Base-by-base conservation (phyloP, 495 filamentous ascomycete genomes). In the Penicillium ochrochloron region DNA sequence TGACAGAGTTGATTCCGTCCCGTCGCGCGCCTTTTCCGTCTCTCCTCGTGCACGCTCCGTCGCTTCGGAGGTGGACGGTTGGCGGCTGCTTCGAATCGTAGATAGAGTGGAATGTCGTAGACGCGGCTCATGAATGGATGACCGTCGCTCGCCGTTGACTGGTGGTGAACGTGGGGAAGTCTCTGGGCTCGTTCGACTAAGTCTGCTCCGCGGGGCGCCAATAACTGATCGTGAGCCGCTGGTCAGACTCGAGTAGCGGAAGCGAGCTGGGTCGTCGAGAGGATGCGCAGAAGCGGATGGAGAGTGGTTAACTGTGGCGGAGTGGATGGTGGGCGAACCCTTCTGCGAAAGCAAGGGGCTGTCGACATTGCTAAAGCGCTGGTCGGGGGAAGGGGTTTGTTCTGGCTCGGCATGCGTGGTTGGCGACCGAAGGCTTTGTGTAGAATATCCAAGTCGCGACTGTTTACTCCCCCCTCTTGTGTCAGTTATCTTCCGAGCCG, bases 1-100 rank as follows among this genome's bases (percentile, higher is more conserved):
- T 0, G 95, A 98, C 25, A 88, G 80, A 0, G 91, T 93, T 0
- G 94, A 97, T 63, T 92, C 91, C 3, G 92, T 93, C 35, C 86
- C 86, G 66, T 90, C 86, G 5, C 78, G 77, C 23, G 82, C 58
- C 55, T 83, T 87, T 57, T 89, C 88, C 10, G 81, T 73, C 10
- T 80, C 80, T 29, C 65, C 62, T 25, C 65, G 75, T 25, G 67
- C 66, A 48, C 76, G 76, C 44, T 82, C 79, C 1, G 73, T 78
- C 60, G 58, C 77, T 60, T 76, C 85, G 76, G 69, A 85, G 83
- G 44, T 74, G 72, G 69, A 86, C 70, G 65, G 78, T 72, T 69
- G 85, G 72, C 60, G 81, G 74, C 68, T 87, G 73, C 72, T 76
- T 39, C 76, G 75, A 46, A 80, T 75, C 2, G 78, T 76, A 48